These are phyloP conservation scores for Trypanosoma theileri DNA, from an alignment of 208 protist genomes.

Conservation along the genomic window DNA sequence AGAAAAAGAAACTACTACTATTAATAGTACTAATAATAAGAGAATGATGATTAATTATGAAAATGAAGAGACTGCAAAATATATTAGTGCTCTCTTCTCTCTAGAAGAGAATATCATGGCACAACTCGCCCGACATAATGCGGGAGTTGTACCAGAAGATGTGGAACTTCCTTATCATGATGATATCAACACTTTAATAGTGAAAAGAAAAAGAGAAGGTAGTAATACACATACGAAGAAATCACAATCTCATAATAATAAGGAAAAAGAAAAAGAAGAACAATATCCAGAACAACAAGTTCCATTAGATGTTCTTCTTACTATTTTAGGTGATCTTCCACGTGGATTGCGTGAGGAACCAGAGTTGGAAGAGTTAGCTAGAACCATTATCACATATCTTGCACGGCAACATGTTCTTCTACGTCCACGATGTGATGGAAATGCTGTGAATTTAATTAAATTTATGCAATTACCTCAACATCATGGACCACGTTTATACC, in stretches of 20 bases:
- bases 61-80: not conserved
- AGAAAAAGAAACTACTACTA: conserved; percentile 6
- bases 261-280: conserved; percentile 14
- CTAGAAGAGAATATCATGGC: conserved; percentile 16
- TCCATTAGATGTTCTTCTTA: conserved; percentile 36
- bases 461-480: conserved; percentile 10
- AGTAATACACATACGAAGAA: not conserved
- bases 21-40: too few species aligned
- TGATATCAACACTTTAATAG: conserved; percentile 23
- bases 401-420: conserved; percentile 68
- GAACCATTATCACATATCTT: conserved; percentile 57
- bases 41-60: too few species aligned
- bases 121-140: conserved; percentile 13
- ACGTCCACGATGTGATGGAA: conserved; percentile 49
- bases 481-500: conserved; percentile 14
- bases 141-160: not conserved
- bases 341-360: conserved; percentile 22
- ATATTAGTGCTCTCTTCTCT: conserved; percentile 6
- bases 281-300: not conserved
- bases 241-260: not conserved
- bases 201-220: not conserved
- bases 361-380: conserved; percentile 40
- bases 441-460: conserved; percentile 40
- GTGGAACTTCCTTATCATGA: conserved; percentile 27
- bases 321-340: conserved; percentile 33